These are phyloP conservation scores for Lunasporangiospora selenospora DNA, from an alignment of 192 early-diverging fungal genomes.

Conservation along the genomic window DNA sequence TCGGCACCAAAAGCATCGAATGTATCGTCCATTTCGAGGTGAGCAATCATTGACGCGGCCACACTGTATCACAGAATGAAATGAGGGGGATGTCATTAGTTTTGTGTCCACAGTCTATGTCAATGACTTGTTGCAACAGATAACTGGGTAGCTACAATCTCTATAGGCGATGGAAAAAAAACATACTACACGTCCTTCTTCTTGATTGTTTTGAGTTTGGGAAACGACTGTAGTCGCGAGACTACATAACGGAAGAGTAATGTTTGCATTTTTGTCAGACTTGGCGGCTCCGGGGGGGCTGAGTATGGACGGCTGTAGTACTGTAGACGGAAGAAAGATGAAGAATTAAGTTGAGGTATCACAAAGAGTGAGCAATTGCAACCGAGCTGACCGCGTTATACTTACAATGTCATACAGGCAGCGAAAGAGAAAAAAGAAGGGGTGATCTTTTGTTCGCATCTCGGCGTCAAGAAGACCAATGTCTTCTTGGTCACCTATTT, in stretches of 20 bases:
- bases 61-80: conserved; percentile 2
- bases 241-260: background rate
- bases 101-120: background rate
- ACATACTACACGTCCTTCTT: conserved; percentile 10
- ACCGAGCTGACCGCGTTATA: background rate
- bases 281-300: conserved; percentile 3
- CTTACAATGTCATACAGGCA: conserved; percentile 1
- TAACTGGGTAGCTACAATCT: no score
- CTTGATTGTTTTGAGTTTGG: background rate
- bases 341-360: background rate
- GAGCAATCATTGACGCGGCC: conserved; percentile 10
- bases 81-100: conserved; percentile 1
- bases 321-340: background rate
- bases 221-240: background rate
- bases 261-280: conserved; percentile 3
- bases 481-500: no score
- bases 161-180: no score
- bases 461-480: conserved; percentile 1
- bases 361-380: background rate
- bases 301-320: background rate
- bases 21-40: background rate
- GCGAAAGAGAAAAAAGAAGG: conserved; percentile 1
- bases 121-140: conserved; percentile 1
- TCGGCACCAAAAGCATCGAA: background rate
- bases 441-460: background rate